Evolutionary conservation across 345 rosid species (phyloP).

Genomic region (Ricinus communis): DNA sequence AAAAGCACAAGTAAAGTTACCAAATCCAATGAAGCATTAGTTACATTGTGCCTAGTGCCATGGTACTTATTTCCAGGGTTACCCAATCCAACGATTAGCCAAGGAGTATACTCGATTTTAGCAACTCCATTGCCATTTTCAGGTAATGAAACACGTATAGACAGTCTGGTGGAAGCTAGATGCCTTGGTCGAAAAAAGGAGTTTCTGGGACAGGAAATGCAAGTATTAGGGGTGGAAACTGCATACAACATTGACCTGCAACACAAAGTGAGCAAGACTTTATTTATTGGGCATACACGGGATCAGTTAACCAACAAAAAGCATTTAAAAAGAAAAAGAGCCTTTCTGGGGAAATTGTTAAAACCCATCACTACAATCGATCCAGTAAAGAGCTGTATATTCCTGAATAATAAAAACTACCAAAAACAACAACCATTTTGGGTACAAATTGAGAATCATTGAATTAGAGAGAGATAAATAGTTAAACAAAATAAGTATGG

Average conservation of each 20-base stretch:
- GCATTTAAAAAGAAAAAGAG: neutral
- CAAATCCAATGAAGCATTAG: neutral
- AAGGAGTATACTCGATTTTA: slow-evolving; percentile 79
- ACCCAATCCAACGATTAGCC: slow-evolving; percentile 93
- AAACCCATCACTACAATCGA: neutral
- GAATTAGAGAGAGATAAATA: neutral
- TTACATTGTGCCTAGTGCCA: slow-evolving; percentile 96
- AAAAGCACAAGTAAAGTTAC: neutral
- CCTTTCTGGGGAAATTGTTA: neutral
- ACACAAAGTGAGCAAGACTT: neutral
- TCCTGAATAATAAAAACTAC: neutral
- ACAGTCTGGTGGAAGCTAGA: slow-evolving; percentile 33
- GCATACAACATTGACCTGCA: slow-evolving; percentile 68
- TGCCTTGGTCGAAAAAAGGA: slow-evolving; percentile 31
- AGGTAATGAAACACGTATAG: slow-evolving; percentile 44
- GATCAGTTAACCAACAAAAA: too few species aligned
- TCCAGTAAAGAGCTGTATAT: too few species aligned
- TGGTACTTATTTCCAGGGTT: slow-evolving; percentile 93
- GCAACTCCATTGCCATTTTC: slow-evolving; percentile 39
- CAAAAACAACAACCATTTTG: neutral
- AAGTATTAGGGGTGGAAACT: slow-evolving; percentile 45
- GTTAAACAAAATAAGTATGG: neutral
- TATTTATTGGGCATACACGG: neutral
- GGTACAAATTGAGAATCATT: neutral
- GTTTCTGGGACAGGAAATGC: slow-evolving; percentile 38